Evolutionary conservation across 2,329 filamentous ascomycete genomes (phyloP).

Genomic region (Trichoderma sp.): DNA sequence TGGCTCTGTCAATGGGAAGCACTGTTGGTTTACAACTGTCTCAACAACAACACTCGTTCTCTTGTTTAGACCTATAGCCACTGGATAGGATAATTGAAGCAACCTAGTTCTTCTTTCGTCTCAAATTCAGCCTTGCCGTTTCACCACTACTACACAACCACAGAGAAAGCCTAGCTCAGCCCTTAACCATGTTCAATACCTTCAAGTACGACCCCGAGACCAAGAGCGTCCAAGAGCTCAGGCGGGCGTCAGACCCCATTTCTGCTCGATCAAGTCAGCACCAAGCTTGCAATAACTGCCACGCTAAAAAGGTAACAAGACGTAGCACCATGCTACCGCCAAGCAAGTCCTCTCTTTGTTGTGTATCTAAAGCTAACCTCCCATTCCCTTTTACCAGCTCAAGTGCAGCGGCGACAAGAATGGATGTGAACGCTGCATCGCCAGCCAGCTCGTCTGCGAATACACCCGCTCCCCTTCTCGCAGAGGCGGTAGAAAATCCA

Average conservation of each 20-base stretch:
- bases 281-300: slow-evolving; percentile 39
- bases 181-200: slow-evolving; percentile 35
- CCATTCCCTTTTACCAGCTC: slow-evolving; percentile 27
- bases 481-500: slow-evolving; percentile 30
- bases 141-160: background rate
- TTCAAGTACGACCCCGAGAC: slow-evolving; percentile 41
- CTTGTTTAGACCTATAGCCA: slow-evolving; percentile 2
- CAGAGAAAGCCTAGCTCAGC: background rate
- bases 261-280: slow-evolving; percentile 39
- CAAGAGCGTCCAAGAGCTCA: slow-evolving; percentile 37
- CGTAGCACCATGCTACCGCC: background rate
- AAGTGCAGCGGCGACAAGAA: slow-evolving; percentile 39
- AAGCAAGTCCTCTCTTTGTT: background rate
- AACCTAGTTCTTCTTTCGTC: background rate
- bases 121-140: background rate
- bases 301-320: slow-evolving; percentile 37
- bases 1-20: background rate
- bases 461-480: slow-evolving; percentile 36
- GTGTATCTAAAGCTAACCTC: background rate
- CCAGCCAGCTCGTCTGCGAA: slow-evolving; percentile 33
- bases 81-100: background rate
- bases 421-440: slow-evolving; percentile 37
- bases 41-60: background rate
- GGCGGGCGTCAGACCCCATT: slow-evolving; percentile 37
- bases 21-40: background rate